phyloP scores from a whole-genome alignment of 345 rosid genomes.

The Eucalyptus cladocalyx region DNA sequence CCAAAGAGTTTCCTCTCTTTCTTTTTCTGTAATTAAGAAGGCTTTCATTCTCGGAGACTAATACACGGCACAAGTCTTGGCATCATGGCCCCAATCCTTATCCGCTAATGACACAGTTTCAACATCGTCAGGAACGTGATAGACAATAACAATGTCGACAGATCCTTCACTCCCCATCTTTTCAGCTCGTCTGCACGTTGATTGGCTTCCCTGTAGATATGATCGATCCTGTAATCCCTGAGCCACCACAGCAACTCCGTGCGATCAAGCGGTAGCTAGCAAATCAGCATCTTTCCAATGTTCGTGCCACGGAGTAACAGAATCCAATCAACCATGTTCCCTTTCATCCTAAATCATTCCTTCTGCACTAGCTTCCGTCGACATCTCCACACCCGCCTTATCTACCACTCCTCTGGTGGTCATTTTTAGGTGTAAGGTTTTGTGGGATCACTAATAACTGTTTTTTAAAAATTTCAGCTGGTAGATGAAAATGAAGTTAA shows the following conservation, averaged over 20 bases:
- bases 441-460: rapidly evolving
- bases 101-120: background rate
- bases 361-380: background rate
- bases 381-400: background rate
- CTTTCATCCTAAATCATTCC: background rate
- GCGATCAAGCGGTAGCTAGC: background rate
- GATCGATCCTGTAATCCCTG: background rate
- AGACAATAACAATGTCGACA: background rate
- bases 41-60: background rate
- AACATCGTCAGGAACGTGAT: background rate
- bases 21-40: background rate
- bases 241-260: background rate
- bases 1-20: background rate
- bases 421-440: background rate
- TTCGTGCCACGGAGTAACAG: background rate
- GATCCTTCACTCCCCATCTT: background rate
- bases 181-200: background rate
- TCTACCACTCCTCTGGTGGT: background rate
- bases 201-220: background rate
- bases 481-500: background rate
- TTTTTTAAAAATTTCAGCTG: background rate
- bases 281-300: background rate
- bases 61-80: background rate
- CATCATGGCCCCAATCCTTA: background rate
- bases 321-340: background rate